Base-by-base conservation (phyloP, 169 alveolate genomes). In the Plasmodium knowlesi region DNA sequence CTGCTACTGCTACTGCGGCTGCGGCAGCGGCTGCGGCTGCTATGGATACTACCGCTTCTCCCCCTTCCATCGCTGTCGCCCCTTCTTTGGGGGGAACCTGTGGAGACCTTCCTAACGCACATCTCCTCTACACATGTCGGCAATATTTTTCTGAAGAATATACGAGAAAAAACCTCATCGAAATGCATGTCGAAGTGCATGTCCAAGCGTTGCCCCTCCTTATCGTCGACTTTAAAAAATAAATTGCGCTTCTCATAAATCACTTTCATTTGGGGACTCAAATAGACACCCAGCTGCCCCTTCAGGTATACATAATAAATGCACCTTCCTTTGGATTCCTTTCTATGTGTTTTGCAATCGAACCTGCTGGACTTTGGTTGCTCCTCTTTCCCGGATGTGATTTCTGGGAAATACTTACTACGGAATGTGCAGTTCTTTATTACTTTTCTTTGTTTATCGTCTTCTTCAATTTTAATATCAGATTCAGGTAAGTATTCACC, bases 161-260 rank as follows among this genome's bases (percentile, higher is more conserved):
- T 12, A n/a, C 8, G 89, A 5, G 79, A 22, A 54, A 82, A 82
- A 16, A 19, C 37, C 16, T 41, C n/a, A 25, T 82, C 89, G 12
- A 82, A 82, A 25, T 82, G 43, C 89, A 82, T 46, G 41, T 82
- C 89, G 12, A 82, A 82, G 41, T 82, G 43, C 89, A 82, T 46
- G 12, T 82, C 54, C 19, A 82, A 28, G 37, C 5, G 76, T 10
- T 82, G 46, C 25, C 41, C 32, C 61, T 54, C 16, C 53, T 19
- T 8, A 5, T n/a, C 41, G n/a, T 28, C 41, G 32, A 41, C 34
- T 39, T 82, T 82, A 41, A 82, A 82, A 82, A 82, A 82, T 22
- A 82, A 53, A 30, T 57, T 82, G n/a, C 89, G 46, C 37, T 34
- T 53, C 19, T 82, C 73, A 82, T 54, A 82, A 14, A 28, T 14